phyloP scores from a whole-genome alignment of 352 stramenopile species.

The Globisporangium uncinulatum region DNA sequence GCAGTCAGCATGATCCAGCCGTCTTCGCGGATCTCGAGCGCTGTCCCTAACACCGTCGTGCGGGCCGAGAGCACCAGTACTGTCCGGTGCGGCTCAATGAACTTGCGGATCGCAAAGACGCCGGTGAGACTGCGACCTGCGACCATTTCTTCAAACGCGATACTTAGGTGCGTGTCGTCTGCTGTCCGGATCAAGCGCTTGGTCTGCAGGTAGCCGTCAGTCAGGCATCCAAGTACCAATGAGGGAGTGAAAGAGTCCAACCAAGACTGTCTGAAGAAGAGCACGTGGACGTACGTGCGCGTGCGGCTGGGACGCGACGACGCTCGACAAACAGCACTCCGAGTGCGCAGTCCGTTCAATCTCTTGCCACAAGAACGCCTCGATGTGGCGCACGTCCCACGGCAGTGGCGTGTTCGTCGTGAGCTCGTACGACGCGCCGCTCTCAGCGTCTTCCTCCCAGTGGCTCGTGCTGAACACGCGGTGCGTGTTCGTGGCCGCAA shows the following conservation, averaged over 20 bases:
- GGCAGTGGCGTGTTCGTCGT: constrained; percentile 1
- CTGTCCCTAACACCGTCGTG: background rate
- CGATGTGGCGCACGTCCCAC: background rate
- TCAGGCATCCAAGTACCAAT: no score
- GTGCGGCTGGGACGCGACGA: background rate
- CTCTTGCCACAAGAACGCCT: background rate
- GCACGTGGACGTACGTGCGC: background rate
- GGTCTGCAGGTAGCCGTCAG: background rate
- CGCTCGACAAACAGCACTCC: background rate
- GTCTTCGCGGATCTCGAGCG: background rate
- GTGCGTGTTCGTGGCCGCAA: background rate
- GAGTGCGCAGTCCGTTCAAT: background rate
- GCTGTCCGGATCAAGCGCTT: background rate
- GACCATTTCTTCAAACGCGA: background rate
- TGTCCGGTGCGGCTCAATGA: background rate
- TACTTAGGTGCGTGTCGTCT: background rate
- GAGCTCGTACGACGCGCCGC: constrained; percentile 2
- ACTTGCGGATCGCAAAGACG: constrained; percentile 1
- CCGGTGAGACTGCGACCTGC: background rate
- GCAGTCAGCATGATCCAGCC: background rate
- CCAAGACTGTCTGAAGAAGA: no score
- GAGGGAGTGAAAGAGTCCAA: background rate
- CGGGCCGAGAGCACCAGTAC: background rate
- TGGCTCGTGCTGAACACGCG: constrained; percentile 3
- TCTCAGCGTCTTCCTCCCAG: background rate